Evolutionary conservation across 331 rosid genomes (phyloP).

Genomic region (Saraca asoca): DNA sequence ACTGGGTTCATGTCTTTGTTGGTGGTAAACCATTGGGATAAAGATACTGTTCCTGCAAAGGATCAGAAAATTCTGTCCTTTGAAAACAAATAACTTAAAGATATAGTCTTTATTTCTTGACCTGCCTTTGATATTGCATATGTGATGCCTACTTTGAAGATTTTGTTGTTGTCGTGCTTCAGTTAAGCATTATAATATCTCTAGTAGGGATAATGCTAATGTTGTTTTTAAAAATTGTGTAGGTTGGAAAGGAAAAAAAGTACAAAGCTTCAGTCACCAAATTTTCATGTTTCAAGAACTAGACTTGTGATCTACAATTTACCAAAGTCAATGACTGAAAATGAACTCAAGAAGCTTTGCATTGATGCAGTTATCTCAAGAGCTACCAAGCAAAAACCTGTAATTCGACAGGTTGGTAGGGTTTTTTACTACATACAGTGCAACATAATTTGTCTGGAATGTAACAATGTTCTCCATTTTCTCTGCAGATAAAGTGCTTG

Average conservation of each 20-base stretch:
- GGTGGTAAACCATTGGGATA: too few species aligned
- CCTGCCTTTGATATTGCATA: conserved; percentile 17
- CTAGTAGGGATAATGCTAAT: conserved; percentile 26
- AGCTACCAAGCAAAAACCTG: conserved; percentile 89
- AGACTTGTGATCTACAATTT: conserved; percentile 84
- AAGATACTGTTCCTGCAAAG: too few species aligned
- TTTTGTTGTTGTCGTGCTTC: conserved; percentile 20
- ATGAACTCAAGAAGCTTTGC: conserved; percentile 78
- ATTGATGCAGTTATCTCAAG: conserved; percentile 78
- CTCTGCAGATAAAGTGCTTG: conserved; percentile 74
- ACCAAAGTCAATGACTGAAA: conserved; percentile 84
- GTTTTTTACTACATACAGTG: neutral
- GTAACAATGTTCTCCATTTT: neutral
- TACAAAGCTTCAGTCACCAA: conserved; percentile 91
- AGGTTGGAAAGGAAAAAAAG: conserved; percentile 75
- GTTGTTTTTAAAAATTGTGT: conserved; percentile 24
- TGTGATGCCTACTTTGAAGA: conserved; percentile 9
- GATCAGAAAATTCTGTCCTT: neutral
- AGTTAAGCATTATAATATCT: conserved; percentile 10
- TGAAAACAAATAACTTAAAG: conserved; percentile 28
- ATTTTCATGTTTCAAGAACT: conserved; percentile 86
- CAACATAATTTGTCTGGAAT: neutral
- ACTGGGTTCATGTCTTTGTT: neutral
- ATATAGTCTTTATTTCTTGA: conserved; percentile 3
- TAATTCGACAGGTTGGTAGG: conserved; percentile 75